phyloP scores from a whole-genome alignment of 768 basidiomycete genomes.

The Tulasnella sp. region DNA sequence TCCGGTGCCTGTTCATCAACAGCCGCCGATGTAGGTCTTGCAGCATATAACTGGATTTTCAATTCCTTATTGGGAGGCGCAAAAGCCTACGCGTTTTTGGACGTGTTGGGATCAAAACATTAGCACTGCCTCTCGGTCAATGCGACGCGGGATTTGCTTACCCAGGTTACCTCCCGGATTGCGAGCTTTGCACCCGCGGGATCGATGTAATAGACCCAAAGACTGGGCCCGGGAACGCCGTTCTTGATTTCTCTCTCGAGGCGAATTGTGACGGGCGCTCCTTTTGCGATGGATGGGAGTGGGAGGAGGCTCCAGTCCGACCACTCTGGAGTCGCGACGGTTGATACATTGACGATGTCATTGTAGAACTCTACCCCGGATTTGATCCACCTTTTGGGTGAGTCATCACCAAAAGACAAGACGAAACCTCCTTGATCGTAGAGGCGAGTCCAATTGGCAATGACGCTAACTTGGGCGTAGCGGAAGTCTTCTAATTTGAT shows the following conservation, averaged over 20 bases:
- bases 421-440: conserved; percentile 26
- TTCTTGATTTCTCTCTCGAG: conserved; percentile 17
- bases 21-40: too few relatives aligned
- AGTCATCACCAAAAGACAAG: conserved; percentile 18
- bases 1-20: too few relatives aligned
- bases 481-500: conserved; percentile 18
- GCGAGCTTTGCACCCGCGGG: conserved; percentile 15
- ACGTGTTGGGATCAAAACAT: background rate
- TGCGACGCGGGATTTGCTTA: conserved; percentile 14
- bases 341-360: conserved; percentile 21
- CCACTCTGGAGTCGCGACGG: conserved; percentile 20
- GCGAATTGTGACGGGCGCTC: conserved; percentile 18
- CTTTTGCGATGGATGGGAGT: background rate
- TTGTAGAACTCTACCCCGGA: conserved; percentile 25
- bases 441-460: conserved; percentile 22
- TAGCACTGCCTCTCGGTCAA: background rate
- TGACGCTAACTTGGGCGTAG: conserved; percentile 22
- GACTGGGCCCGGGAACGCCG: conserved; percentile 15
- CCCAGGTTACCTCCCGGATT: conserved; percentile 25
- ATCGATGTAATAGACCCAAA: conserved; percentile 23
- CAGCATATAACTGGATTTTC: too few relatives aligned
- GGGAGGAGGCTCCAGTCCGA: conserved; percentile 25
- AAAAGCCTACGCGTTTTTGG: conserved; percentile 5
- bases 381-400: conserved; percentile 22
- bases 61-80: too few relatives aligned